Base-by-base conservation (phyloP, 176 grass and related monocot genomes). In the Triticum urartu region DNA sequence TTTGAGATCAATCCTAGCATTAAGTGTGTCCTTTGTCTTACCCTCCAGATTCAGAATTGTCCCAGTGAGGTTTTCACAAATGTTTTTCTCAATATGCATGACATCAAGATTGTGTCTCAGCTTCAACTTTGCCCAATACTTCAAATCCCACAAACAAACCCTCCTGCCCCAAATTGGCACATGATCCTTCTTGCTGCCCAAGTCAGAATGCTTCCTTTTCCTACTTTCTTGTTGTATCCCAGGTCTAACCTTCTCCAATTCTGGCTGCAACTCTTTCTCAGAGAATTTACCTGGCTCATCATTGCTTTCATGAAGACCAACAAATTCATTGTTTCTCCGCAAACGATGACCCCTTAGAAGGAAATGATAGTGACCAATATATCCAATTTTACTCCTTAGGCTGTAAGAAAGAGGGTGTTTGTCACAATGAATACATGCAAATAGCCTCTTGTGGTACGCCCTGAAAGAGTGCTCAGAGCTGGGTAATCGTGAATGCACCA, bases 11-110 rank as follows among this genome's bases (percentile, higher is more conserved):
- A 82, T 40, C 18, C 80, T 43, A 70, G 80, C 72, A 25, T 83
- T 84, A 7, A 64, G 0, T 30, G 52, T 78, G 74, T 88, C 68
- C 17, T 88, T 82, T 30, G 80, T 77, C 76, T 86, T 86, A 12
- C 71, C 60, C 35, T 35, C 12, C 7, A 62, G 63, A 17, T 83
- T 50, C 1, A 18, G 45, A 62, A 47, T 47, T 36, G 39, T 81
- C 65, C 12, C 22, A 84, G n/a, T 47, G 22, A 81, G 15, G 7
- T 66, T 30, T 15, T 84, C 87, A 35, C 40, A 72, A 42, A 87
- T 79, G 21, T 87, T 87, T 18, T 87, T 87, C 63, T 87, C 75
- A 26, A 80, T 79, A 21, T 87, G 76, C 85, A 77, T 87, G 26
- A 72, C 76, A 79, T 87, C 84, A 20, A 87, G 63, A 50, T 87